These are phyloP conservation scores for Didymella keratinophila DNA, from an alignment of 2,329 filamentous ascomycete species.

Conservation along the genomic window DNA sequence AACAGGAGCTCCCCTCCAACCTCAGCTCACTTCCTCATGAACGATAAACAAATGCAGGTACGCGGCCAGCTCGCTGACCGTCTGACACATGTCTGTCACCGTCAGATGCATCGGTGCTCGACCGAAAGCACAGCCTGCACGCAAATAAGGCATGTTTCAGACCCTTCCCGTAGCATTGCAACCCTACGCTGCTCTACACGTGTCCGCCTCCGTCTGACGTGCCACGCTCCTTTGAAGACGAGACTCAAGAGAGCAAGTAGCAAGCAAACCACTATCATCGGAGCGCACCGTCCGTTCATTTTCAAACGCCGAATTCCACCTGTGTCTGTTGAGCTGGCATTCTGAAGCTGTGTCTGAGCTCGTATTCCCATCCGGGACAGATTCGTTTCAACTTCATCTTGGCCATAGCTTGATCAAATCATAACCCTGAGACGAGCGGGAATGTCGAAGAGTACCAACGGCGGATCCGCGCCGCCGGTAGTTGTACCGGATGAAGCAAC, in stretches of 20 bases:
- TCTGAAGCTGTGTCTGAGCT: not conserved
- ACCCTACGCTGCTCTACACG: slow-evolving; percentile 15
- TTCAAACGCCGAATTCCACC: not conserved
- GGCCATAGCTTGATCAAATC: slow-evolving; percentile 15
- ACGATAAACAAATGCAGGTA: slow-evolving; percentile 28
- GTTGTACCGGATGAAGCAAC: slow-evolving; percentile 19
- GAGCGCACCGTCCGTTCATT: not conserved
- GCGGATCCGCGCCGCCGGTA: slow-evolving; percentile 26
- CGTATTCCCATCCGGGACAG: slow-evolving; percentile 10
- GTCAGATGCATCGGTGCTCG: slow-evolving; percentile 13
- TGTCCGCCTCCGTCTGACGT: slow-evolving; percentile 14
- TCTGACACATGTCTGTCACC: slow-evolving; percentile 19
- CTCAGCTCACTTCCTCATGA: not conserved
- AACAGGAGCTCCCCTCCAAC: not conserved
- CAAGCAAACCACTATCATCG: not conserved
- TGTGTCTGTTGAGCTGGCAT: not conserved
- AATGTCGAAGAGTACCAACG: slow-evolving; percentile 24
- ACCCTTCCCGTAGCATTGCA: not conserved
- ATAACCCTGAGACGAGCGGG: slow-evolving; percentile 32
- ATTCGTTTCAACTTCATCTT: slow-evolving; percentile 6
- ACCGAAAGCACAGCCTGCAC: slow-evolving; percentile 10
- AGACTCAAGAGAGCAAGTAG: not conserved
- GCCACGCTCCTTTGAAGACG: not conserved
- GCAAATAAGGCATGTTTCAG: slow-evolving; percentile 21
- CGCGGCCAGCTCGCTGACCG: slow-evolving; percentile 22